A percentile compares a stretch with the other conserved stretches of the same genome.
Evolutionary conservation across 1,139 yeast species (phyloP).

Genomic region (Saccharomyces hybrid): DNA sequence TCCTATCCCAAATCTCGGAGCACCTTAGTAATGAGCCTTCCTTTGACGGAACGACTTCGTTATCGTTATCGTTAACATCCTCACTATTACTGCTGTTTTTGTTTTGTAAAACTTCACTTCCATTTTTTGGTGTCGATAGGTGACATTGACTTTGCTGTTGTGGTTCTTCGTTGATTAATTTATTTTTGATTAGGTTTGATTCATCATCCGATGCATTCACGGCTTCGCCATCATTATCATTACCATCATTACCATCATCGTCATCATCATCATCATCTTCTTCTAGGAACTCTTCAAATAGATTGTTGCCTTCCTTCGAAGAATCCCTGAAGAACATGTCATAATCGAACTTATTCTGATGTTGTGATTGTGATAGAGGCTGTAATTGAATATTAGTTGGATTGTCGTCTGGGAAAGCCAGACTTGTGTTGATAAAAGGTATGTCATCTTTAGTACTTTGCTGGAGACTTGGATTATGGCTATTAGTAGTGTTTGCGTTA

Average conservation of each 20-base stretch:
- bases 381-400: not conserved
- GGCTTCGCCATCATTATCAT: conserved; percentile 5
- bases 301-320: conserved; percentile 1
- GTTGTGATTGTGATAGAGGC: not conserved
- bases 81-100: not conserved
- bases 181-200: conserved; percentile 3
- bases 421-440: conserved; percentile 19
- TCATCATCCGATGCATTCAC: conserved; percentile 10
- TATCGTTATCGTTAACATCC: conserved; percentile 6
- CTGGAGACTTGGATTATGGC: not conserved
- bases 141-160: not conserved
- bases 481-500: not conserved
- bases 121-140: not conserved
- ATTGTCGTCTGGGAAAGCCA: conserved; percentile 20
- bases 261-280: conserved; percentile 6
- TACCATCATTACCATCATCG: not conserved
- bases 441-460: conserved; percentile 2
- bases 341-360: conserved; percentile 1
- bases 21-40: conserved; percentile 54
- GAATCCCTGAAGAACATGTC: conserved; percentile 4
- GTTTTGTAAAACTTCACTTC: not conserved
- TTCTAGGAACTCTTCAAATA: conserved; percentile 8
- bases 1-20: conserved; percentile 93
- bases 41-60: conserved; percentile 46
- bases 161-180: conserved; percentile 18